Percentiles rank a stretch among this genome's conserved stretches.
phyloP scores from a whole-genome alignment of 129 eudicot genomes.

The Erigeron canadensis region DNA sequence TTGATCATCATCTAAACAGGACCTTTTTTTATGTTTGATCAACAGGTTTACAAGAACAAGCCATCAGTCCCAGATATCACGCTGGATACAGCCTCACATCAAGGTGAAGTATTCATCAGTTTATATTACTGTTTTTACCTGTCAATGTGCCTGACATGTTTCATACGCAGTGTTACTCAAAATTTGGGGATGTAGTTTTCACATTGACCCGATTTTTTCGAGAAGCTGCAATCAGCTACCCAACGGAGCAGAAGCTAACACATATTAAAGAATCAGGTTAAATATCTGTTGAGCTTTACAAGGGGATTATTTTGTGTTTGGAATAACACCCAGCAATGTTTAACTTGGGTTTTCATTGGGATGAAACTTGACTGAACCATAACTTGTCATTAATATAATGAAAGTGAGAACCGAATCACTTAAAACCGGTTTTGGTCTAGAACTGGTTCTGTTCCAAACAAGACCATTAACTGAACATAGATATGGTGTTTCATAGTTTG shows the following conservation, averaged over 20 bases:
- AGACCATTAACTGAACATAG: neutral
- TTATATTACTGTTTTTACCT: neutral
- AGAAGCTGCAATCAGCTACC: conserved; percentile 50
- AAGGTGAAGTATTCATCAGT: conserved; percentile 45
- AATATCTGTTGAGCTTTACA: conserved; percentile 16
- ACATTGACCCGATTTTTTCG: conserved; percentile 87
- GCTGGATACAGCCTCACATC: conserved; percentile 92
- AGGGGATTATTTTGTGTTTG: neutral
- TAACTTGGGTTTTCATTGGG: neutral
- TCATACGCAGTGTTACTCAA: conserved; percentile 74
- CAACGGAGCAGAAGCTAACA: conserved; percentile 48
- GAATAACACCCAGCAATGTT: neutral
- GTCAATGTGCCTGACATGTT: conserved; percentile 22
- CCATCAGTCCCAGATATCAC: conserved; percentile 90
- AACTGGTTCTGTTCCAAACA: neutral
- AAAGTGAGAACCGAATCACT: neutral
- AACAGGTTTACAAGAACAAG: conserved; percentile 60
- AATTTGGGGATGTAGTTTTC: conserved; percentile 88
- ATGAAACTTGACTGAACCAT: neutral
- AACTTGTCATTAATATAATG: neutral
- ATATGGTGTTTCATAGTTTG: neutral
- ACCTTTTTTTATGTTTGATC: conserved; percentile 24
- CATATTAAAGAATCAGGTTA: conserved; percentile 50
- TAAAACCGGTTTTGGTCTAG: too few relatives aligned
- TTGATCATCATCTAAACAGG: conserved; percentile 2